Evolutionary conservation across 23 red algal species (phyloP).

Genomic region (Chondrus crispus): DNA sequence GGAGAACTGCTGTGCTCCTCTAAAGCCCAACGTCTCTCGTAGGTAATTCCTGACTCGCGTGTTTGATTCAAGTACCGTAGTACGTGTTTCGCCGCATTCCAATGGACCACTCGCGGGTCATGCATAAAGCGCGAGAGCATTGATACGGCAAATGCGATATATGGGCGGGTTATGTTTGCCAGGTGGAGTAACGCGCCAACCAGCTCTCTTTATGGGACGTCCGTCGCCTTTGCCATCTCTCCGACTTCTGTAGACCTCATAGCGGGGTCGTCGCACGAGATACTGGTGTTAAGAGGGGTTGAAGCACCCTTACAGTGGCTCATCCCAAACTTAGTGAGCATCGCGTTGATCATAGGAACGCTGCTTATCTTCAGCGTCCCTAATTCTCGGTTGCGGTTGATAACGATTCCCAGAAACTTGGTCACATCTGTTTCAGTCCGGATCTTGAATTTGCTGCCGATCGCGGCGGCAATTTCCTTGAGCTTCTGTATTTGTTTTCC

Average conservation of each 20-base stretch:
- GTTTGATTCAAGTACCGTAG: slow-evolving; percentile 33
- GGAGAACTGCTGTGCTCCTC: background rate
- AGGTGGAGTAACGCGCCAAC: slow-evolving; percentile 25
- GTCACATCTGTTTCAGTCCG: slow-evolving; percentile 12
- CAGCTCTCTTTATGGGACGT: background rate
- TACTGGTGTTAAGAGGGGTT: background rate
- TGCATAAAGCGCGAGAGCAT: slow-evolving; percentile 41
- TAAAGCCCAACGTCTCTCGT: background rate
- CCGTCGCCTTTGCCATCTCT: background rate
- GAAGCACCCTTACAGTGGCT: background rate
- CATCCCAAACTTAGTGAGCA: background rate
- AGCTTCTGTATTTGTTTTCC: background rate
- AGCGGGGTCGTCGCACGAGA: background rate
- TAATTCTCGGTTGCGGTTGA: background rate
- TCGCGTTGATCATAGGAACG: background rate
- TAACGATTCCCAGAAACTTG: background rate
- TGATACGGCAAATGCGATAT: slow-evolving; percentile 35
- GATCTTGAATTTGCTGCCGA: background rate
- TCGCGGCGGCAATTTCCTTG: background rate
- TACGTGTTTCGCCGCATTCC: slow-evolving; percentile 42
- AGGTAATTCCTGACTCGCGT: background rate
- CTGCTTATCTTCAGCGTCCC: background rate
- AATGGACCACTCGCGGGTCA: background rate
- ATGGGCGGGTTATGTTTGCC: slow-evolving; percentile 26
- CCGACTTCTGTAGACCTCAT: background rate